Evolutionary conservation across 2,329 filamentous ascomycete species (phyloP).

Genomic region (Aspergillus sp.): DNA sequence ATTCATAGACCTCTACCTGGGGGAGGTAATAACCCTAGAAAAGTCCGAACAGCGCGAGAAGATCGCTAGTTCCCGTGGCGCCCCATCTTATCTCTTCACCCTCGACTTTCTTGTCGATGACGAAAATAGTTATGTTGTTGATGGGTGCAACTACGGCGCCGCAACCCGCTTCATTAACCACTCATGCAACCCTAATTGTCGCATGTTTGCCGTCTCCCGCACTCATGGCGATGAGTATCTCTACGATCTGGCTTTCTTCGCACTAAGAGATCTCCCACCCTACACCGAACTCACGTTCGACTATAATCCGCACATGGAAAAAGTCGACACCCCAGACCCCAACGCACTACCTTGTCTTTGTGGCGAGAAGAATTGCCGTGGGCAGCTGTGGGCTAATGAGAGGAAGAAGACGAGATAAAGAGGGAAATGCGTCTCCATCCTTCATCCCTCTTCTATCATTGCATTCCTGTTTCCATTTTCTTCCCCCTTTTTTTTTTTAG

Average conservation of each 20-base stretch:
- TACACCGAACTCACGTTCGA: constrained; percentile 49
- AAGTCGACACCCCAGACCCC: constrained; percentile 31
- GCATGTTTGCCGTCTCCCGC: constrained; percentile 43
- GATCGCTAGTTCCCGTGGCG: constrained; percentile 22
- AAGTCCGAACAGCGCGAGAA: constrained; percentile 41
- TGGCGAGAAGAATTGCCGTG: constrained; percentile 44
- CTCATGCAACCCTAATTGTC: constrained; percentile 49
- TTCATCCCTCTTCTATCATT: not conserved
- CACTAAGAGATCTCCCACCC: constrained; percentile 41
- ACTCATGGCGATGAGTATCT: constrained; percentile 41
- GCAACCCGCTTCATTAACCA: constrained; percentile 50
- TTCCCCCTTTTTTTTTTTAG: not conserved
- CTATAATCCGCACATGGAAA: constrained; percentile 40
- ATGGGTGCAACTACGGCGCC: constrained; percentile 44
- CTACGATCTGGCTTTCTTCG: constrained; percentile 51
- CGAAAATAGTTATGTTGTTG: constrained; percentile 40
- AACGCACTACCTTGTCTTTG: constrained; percentile 45
- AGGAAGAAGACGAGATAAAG: constrained; percentile 29
- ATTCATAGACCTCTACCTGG: constrained; percentile 48
- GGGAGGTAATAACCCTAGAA: constrained; percentile 42
- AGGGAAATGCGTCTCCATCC: not conserved
- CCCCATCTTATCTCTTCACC: constrained; percentile 43
- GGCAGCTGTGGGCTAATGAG: constrained; percentile 44
- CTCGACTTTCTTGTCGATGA: constrained; percentile 39
- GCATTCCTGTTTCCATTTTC: not conserved